These are phyloP conservation scores for Rutstroemia sp. DNA, from an alignment of 2,329 filamentous ascomycete species.

Conservation along the genomic window DNA sequence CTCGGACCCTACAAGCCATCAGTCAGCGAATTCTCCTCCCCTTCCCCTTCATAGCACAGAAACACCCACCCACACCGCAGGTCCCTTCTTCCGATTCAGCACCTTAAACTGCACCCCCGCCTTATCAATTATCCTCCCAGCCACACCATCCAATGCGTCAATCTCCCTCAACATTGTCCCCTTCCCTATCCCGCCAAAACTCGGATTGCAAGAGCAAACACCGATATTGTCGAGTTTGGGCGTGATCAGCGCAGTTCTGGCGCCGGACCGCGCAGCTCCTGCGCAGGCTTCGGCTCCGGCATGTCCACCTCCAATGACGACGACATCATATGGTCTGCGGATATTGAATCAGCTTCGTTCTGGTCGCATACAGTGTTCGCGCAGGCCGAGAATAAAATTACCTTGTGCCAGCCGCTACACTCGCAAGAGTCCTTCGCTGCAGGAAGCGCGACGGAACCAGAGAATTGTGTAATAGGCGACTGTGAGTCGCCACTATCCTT, in stretches of 20 bases:
- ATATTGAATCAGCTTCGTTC: not conserved
- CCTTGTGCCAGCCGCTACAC: slow-evolving; percentile 6
- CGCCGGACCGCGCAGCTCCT: slow-evolving; percentile 81
- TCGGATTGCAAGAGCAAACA: slow-evolving; percentile 94
- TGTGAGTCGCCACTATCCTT: slow-evolving; percentile 9
- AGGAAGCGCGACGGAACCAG: not conserved
- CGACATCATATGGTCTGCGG: slow-evolving; percentile 62
- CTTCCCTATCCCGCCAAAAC: slow-evolving; percentile 97
- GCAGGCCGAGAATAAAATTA: not conserved
- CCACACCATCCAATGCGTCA: slow-evolving; percentile 86
- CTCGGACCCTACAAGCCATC: slow-evolving; percentile 57
- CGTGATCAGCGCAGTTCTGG: slow-evolving; percentile 82
- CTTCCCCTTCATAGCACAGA: not conserved
- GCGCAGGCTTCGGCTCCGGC: slow-evolving; percentile 91
- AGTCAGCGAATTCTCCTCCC: not conserved
- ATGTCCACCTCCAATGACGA: slow-evolving; percentile 94
- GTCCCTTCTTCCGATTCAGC: slow-evolving; percentile 82
- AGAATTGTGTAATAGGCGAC: slow-evolving; percentile 4
- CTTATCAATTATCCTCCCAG: slow-evolving; percentile 84
- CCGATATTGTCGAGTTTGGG: slow-evolving; percentile 84
- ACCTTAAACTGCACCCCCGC: slow-evolving; percentile 91
- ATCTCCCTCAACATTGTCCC: slow-evolving; percentile 94
- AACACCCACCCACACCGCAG: slow-evolving; percentile 69
- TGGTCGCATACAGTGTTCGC: not conserved
- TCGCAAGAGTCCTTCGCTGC: slow-evolving; percentile 4